Percentiles rank a stretch among this genome's conserved stretches.
Conservation (phyloP, 208 protist genomes). For the Leptomonas pyrrhocoris region DNA sequence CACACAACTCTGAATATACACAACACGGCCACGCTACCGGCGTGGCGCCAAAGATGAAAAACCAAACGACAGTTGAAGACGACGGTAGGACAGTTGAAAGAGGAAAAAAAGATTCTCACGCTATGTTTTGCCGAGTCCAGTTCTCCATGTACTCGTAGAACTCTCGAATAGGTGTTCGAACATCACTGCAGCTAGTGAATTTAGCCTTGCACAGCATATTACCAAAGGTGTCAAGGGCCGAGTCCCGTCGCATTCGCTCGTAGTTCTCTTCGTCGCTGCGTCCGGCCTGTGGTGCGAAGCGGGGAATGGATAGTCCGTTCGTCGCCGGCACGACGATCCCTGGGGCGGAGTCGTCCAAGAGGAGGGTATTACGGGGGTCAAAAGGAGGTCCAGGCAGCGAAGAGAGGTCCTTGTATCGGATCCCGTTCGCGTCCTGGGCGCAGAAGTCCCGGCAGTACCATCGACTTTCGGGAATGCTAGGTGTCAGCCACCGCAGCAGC, state of each 20-base stretch:
- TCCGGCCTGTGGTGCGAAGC: conserved; percentile 51
- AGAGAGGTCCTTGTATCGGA: conserved; percentile 60
- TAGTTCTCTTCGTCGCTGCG: conserved; percentile 37
- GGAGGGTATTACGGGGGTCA: conserved; percentile 40
- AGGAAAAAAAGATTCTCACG: neutral
- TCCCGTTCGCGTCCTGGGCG: conserved; percentile 25
- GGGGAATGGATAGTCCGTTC: conserved; percentile 69
- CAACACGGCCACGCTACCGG: conserved; percentile 8
- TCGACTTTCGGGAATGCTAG: conserved; percentile 37
- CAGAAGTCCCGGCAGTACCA: conserved; percentile 65
- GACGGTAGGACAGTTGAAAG: neutral
- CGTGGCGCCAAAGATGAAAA: neutral
- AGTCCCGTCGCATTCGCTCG: conserved; percentile 29
- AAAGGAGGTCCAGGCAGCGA: conserved; percentile 36
- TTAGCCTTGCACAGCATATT: conserved; percentile 37
- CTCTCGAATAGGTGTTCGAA: conserved; percentile 39
- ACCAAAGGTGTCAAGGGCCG: conserved; percentile 37
- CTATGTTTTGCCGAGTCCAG: conserved; percentile 11
- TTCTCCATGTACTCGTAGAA: conserved; percentile 33
- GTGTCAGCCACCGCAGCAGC: conserved; percentile 52
- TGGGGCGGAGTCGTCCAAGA: conserved; percentile 76
- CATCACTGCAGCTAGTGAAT: conserved; percentile 41
- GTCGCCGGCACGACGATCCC: conserved; percentile 49
- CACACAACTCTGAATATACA: conserved; percentile 15
- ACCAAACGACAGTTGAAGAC: neutral